Conservation (phyloP, 306 rosid genomes). For the Lithocarpus polystachyus region DNA sequence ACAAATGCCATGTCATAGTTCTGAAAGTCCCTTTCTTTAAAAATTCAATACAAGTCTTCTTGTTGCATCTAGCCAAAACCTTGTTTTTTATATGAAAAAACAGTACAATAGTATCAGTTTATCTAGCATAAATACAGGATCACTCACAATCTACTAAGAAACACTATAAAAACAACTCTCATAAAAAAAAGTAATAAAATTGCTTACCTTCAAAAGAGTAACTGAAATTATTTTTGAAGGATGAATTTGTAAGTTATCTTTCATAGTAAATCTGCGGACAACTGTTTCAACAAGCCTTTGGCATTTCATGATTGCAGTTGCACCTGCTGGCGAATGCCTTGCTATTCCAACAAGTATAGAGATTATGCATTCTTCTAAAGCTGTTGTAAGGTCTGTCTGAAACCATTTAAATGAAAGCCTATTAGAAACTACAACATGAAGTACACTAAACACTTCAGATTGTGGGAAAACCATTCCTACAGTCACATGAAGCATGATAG, state of each 20-base stretch:
- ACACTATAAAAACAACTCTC: conserved; percentile 13
- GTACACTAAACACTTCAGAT: background rate
- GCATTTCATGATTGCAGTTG: conserved; percentile 66
- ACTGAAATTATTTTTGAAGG: conserved; percentile 72
- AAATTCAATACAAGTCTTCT: conserved; percentile 54
- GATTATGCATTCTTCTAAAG: conserved; percentile 70
- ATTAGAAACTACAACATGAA: background rate
- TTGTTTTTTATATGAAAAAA: conserved; percentile 34
- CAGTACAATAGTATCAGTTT: conserved; percentile 28
- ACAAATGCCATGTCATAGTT: conserved; percentile 75
- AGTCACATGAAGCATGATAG: conserved; percentile 5
- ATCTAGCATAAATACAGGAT: conserved; percentile 12
- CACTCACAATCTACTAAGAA: conserved; percentile 1
- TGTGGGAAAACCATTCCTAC: background rate
- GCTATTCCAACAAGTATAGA: conserved; percentile 79
- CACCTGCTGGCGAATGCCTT: conserved; percentile 93
- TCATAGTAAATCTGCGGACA: conserved; percentile 55
- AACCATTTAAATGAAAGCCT: conserved; percentile 29
- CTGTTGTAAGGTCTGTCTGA: conserved; percentile 66
- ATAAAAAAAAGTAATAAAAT: conserved; percentile 5
- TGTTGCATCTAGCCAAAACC: conserved; percentile 74
- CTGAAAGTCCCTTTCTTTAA: conserved; percentile 66
- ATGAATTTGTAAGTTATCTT: conserved; percentile 49
- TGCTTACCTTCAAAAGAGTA: conserved; percentile 68
- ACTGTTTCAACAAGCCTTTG: conserved; percentile 71